Conservation (phyloP, 805 yeast species). For the Candida fluviatilis region DNA sequence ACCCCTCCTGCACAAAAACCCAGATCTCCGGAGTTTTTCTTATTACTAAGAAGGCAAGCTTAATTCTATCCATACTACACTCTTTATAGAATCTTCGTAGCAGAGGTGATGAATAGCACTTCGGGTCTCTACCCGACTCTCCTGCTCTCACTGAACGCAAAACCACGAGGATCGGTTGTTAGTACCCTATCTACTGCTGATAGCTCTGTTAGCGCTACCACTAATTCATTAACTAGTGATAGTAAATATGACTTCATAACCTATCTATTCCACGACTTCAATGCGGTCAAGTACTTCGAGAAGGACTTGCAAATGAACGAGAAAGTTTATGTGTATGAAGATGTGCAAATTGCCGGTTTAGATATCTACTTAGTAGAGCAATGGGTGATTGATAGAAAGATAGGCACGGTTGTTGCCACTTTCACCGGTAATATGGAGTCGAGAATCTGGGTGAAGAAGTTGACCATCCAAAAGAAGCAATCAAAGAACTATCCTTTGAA, state of each 20-base stretch:
- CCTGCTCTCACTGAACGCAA: neutral
- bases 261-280: conserved; percentile 53
- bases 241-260: conserved; percentile 23
- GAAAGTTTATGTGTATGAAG: conserved; percentile 41
- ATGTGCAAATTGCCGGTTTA: conserved; percentile 60
- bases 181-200: neutral
- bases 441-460: conserved; percentile 51
- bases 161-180: conserved; percentile 1
- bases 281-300: conserved; percentile 46
- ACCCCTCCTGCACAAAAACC: too few relatives aligned
- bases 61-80: too few relatives aligned
- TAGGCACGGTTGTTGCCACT: conserved; percentile 67
- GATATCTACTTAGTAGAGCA: conserved; percentile 93
- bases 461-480: conserved; percentile 49
- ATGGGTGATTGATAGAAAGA: conserved; percentile 76
- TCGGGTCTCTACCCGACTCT: neutral
- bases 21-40: too few relatives aligned
- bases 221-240: neutral
- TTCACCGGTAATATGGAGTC: conserved; percentile 83
- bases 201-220: neutral
- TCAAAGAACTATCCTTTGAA: conserved; percentile 45
- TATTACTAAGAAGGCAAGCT: too few relatives aligned
- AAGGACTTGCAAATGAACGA: conserved; percentile 29
- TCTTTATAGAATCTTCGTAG: too few relatives aligned
- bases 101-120: neutral